Evolutionary conservation across 805 yeast genomes (phyloP).

Genomic region (Saccharomycopsis sp.): DNA sequence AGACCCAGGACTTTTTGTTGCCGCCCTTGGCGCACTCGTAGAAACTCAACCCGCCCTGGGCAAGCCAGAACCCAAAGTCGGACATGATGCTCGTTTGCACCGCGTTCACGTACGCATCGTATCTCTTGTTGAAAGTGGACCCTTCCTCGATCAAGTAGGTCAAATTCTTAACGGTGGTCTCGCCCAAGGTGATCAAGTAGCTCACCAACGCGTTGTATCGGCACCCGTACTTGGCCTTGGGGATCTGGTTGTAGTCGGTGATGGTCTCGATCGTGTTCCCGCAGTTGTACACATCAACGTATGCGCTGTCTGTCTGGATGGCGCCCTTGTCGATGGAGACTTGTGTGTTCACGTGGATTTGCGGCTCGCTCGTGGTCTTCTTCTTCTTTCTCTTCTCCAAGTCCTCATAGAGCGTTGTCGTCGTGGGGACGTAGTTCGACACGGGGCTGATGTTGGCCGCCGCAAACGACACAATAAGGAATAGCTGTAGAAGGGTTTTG

Average conservation of each 20-base stretch:
- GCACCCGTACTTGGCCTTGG: conserved; percentile 14
- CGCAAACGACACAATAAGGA: too few species aligned
- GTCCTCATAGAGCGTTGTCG: too few species aligned
- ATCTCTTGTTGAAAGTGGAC: conserved; percentile 7
- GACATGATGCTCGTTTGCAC: conserved; percentile 9
- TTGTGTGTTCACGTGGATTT: too few species aligned
- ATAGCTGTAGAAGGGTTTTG: too few species aligned
- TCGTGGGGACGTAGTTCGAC: too few species aligned
- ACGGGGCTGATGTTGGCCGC: too few species aligned
- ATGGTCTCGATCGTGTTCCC: background rate
- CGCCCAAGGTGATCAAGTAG: conserved; percentile 14
- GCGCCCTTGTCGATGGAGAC: too few species aligned
- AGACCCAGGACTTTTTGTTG: background rate
- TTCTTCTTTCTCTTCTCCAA: too few species aligned
- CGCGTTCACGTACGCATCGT: conserved; percentile 11
- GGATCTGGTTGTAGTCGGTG: background rate
- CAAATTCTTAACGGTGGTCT: conserved; percentile 9
- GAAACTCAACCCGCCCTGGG: conserved; percentile 2
- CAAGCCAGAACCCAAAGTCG: conserved; percentile 13
- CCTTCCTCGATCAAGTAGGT: conserved; percentile 12
- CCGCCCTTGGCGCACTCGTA: conserved; percentile 1
- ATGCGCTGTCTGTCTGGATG: too few species aligned
- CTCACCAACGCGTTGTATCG: conserved; percentile 7
- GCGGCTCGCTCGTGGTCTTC: too few species aligned
- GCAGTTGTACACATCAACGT: conserved; percentile 13